These are phyloP conservation scores for Salix koriyanagi DNA, from an alignment of 345 rosid genomes.

Conservation along the genomic window DNA sequence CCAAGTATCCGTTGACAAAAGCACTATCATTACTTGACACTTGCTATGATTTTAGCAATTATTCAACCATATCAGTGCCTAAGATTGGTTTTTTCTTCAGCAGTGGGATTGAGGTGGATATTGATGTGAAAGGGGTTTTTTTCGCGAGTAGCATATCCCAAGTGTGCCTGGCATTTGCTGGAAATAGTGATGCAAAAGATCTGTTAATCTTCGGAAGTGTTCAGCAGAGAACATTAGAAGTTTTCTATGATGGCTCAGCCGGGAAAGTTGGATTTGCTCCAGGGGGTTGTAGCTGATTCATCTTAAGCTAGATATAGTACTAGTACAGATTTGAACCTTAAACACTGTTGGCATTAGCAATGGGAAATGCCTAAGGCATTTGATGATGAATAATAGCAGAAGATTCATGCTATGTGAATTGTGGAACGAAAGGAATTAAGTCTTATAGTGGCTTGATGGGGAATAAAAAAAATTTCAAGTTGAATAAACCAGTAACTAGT, in stretches of 20 bases:
- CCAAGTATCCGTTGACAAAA: constrained; percentile 48
- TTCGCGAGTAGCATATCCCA: constrained; percentile 39
- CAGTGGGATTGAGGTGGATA: constrained; percentile 41
- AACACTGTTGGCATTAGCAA: no score
- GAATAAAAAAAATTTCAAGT: no score
- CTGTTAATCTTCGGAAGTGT: constrained; percentile 59
- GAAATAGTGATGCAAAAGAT: constrained; percentile 45
- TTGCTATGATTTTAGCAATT: constrained; percentile 57
- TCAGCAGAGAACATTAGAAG: constrained; percentile 68
- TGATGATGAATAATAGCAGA: no score
- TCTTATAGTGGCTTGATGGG: no score
- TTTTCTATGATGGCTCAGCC: constrained; percentile 59
- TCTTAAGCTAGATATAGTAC: neutral
- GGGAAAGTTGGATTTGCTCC: constrained; percentile 65
- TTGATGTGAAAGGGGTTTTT: constrained; percentile 42
- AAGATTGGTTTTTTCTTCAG: constrained; percentile 44
- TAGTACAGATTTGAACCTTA: no score
- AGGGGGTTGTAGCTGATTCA: constrained; percentile 44
- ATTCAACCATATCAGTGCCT: constrained; percentile 35
- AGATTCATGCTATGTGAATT: no score
- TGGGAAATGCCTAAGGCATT: no score
- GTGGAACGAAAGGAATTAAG: no score
- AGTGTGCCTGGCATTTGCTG: constrained; percentile 82
- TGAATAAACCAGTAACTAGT: no score
- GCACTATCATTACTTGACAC: constrained; percentile 67